Evolutionary conservation across 2,329 filamentous ascomycete genomes (phyloP), one percentile per base, ranked within the genome.

Genomic region (Curvularia lunata): DNA sequence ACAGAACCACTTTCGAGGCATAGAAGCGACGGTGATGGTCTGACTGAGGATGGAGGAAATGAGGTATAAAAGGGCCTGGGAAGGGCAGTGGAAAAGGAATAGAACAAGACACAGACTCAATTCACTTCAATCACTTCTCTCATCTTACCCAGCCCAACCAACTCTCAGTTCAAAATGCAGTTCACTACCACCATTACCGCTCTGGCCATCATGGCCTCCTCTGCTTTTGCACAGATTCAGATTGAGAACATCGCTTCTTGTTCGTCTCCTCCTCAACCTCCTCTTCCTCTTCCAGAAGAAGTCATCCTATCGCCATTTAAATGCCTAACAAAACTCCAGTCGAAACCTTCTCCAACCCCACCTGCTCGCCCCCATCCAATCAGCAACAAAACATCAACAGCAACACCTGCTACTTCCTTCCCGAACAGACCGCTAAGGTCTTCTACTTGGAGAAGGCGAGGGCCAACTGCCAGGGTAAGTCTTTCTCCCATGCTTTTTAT

Each of bases 331-430:
- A 6, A 27, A 4, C 7, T 7, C 6, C 16, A 54, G 55, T 58
- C 40, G 55, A 58, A 23, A 40, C 45, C 19, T 58, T 46, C 45
- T 18, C 45, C 32, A 46, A 46, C 45, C 2, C 45, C 12, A 18
- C 18, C 51, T 58, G 55, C 32, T 10, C 23, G 7, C 55, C 55
- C 4, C 55, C 18, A 1, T 30, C 50, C 3, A 7, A 9, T 1
- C 55, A 58, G 32, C 23, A 41, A 5, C 55, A 58, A 19, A 58
- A 54, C 32, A 58, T 58, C 27, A 43, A 54, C 45, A 58, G 51
- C 38, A 50, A 58, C 46, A 25, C 18, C 1, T 58, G 55, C 32
- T 41, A 10, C 2, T 54, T 50, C 25, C 27, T 58, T 30, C 55
- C 55, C 19, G 18, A 32, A 8, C 51, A 41, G 46, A 58, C 45